Percentiles rank a stretch among this genome's conserved stretches.
phyloP scores from a whole-genome alignment of 495 filamentous ascomycete species.

The Aspergillus affinis region DNA sequence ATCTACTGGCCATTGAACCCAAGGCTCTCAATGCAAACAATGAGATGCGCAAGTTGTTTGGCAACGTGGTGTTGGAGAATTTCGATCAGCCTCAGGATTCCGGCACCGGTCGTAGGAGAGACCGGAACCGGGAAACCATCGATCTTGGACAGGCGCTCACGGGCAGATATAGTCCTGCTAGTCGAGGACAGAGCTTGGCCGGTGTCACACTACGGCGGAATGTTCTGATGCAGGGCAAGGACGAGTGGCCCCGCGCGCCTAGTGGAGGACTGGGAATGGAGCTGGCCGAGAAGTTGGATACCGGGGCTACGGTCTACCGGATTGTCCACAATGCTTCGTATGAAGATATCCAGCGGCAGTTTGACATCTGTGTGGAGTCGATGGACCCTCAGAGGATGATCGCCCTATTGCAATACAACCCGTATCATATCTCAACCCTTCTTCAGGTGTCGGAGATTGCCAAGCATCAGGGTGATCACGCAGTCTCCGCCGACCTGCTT shows the following conservation, averaged over 20 bases:
- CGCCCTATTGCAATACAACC: slow-evolving; percentile 64
- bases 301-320: slow-evolving; percentile 51
- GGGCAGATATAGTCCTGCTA: slow-evolving; percentile 57
- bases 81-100: slow-evolving; percentile 50
- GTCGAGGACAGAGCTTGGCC: slow-evolving; percentile 59
- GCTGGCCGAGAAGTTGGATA: slow-evolving; percentile 58
- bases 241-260: slow-evolving; percentile 81
- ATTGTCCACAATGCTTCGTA: slow-evolving; percentile 79
- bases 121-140: slow-evolving; percentile 54
- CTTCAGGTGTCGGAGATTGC: slow-evolving; percentile 91
- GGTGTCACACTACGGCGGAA: slow-evolving; percentile 73
- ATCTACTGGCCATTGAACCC: slow-evolving; percentile 73
- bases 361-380: slow-evolving; percentile 74
- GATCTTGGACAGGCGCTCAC: slow-evolving; percentile 72
- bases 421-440: slow-evolving; percentile 90
- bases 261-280: slow-evolving; percentile 86
- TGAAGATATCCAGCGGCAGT: slow-evolving; percentile 70
- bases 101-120: slow-evolving; percentile 52
- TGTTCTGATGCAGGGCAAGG: slow-evolving; percentile 83
- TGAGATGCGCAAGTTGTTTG: slow-evolving; percentile 94
- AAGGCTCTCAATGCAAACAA: slow-evolving; percentile 81
- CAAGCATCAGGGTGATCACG: slow-evolving; percentile 82
- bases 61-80: slow-evolving; percentile 69
- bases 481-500: slow-evolving; percentile 80
- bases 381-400: slow-evolving; percentile 76